phyloP scores from a whole-genome alignment of 768 basidiomycete species.

The Russula brevipes region DNA sequence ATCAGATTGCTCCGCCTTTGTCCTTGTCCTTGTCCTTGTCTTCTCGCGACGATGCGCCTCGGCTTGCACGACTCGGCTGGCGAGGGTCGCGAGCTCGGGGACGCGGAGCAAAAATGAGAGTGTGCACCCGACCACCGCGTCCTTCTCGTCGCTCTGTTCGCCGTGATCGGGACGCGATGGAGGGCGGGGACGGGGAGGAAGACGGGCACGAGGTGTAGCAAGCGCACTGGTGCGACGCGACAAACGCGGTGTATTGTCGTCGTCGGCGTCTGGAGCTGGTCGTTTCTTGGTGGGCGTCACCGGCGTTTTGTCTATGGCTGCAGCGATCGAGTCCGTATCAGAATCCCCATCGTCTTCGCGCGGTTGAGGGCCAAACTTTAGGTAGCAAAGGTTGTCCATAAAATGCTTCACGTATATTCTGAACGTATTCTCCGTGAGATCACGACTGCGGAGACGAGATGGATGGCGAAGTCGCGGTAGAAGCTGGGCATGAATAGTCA shows the following conservation, averaged over 20 bases:
- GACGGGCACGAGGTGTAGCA: constrained; percentile 8
- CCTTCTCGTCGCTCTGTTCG: not conserved
- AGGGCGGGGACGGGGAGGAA: not conserved
- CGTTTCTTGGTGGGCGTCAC: constrained; percentile 37
- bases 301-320: constrained; percentile 22
- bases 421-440: constrained; percentile 68
- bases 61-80: constrained; percentile 57
- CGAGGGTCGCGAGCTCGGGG: constrained; percentile 62
- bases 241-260: constrained; percentile 32
- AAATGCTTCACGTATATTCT: constrained; percentile 74
- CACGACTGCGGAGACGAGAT: constrained; percentile 56
- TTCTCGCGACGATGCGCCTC: constrained; percentile 48
- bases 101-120: constrained; percentile 73
- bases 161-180: not conserved
- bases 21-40: too few species aligned
- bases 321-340: not conserved
- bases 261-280: constrained; percentile 10
- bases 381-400: constrained; percentile 51
- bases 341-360: constrained; percentile 9
- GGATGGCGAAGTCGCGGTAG: constrained; percentile 64
- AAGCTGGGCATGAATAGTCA: constrained; percentile 25
- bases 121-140: constrained; percentile 40
- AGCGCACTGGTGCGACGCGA: not conserved
- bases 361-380: not conserved
- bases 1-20: constrained; percentile 37